Conservation (phyloP, 2,329 filamentous ascomycete genomes). For the Talaromyces pinophilus region DNA sequence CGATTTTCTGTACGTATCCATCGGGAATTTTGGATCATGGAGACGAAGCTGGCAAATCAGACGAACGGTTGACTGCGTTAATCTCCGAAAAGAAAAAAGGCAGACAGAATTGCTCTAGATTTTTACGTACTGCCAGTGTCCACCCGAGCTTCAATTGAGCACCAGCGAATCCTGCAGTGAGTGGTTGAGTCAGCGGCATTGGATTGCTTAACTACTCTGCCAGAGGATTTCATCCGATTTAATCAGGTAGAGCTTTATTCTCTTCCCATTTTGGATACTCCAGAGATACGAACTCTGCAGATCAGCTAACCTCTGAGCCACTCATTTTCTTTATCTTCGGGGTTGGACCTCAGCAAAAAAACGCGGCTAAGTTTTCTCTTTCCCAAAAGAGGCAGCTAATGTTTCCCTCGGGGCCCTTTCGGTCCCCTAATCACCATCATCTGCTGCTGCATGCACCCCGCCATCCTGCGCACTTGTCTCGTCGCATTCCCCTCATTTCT, state of each 20-base stretch:
- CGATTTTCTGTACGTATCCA: not conserved
- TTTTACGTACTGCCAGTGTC: not conserved
- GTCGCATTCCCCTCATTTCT: slow-evolving; percentile 8
- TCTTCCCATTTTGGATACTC: not conserved
- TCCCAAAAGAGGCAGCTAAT: slow-evolving; percentile 22
- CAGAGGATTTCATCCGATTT: not conserved
- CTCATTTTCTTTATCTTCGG: slow-evolving; percentile 1
- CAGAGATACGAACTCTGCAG: not conserved
- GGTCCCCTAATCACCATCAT: slow-evolving; percentile 12
- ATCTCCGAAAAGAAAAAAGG: not conserved
- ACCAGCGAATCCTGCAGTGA: not conserved
- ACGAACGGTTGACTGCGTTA: not conserved
- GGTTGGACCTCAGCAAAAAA: slow-evolving; percentile 4
- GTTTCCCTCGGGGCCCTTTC: slow-evolving; percentile 21
- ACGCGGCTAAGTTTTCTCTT: slow-evolving; percentile 11
- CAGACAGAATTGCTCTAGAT: not conserved
- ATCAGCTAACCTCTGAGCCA: not conserved
- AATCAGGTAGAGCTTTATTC: not conserved
- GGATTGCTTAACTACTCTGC: not conserved
- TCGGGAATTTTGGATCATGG: not conserved
- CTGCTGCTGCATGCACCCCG: slow-evolving; percentile 23
- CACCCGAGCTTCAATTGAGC: slow-evolving; percentile 5
- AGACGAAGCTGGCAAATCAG: not conserved
- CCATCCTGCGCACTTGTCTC: slow-evolving; percentile 19
- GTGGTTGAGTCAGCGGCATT: not conserved